phyloP scores from a whole-genome alignment of 2,329 filamentous ascomycete genomes.

The Venturia aucupariae region DNA sequence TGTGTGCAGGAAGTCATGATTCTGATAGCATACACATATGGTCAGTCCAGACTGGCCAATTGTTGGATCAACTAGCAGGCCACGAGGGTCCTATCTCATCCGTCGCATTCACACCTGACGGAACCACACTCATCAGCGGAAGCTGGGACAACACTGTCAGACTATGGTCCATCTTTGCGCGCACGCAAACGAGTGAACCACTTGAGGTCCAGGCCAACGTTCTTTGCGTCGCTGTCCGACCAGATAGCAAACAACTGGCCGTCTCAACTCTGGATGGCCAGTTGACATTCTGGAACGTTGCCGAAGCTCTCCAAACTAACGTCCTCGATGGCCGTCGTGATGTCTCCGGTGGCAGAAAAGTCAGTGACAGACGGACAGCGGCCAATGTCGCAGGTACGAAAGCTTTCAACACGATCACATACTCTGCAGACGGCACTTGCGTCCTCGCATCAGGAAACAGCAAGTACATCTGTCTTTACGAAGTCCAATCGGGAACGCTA shows the following conservation, averaged over 20 bases:
- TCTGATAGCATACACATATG: slow-evolving; percentile 97
- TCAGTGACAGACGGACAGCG: slow-evolving; percentile 79
- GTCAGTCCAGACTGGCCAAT: slow-evolving; percentile 95
- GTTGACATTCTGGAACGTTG: slow-evolving; percentile 87
- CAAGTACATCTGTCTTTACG: slow-evolving; percentile 97
- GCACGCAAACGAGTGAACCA: slow-evolving; percentile 91
- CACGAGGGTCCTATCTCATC: slow-evolving; percentile 91
- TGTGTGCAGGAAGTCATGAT: slow-evolving; percentile 89
- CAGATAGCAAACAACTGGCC: slow-evolving; percentile 83
- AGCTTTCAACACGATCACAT: slow-evolving; percentile 76
- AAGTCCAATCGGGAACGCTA: slow-evolving; percentile 82
- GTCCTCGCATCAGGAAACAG: slow-evolving; percentile 87
- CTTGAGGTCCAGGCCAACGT: slow-evolving; percentile 88
- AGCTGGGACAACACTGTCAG: slow-evolving; percentile 96
- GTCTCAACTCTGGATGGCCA: slow-evolving; percentile 91
- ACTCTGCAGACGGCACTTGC: slow-evolving; percentile 87
- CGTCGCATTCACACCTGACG: slow-evolving; percentile 80
- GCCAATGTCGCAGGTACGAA: slow-evolving; percentile 88
- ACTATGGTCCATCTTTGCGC: slow-evolving; percentile 89
- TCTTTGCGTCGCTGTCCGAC: slow-evolving; percentile 73
- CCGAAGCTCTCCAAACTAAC: slow-evolving; percentile 75
- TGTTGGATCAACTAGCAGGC: slow-evolving; percentile 81
- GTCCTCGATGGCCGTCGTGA: slow-evolving; percentile 86
- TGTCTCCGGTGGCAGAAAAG: slow-evolving; percentile 82
- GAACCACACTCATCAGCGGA: slow-evolving; percentile 73